phyloP scores from a whole-genome alignment of 2,329 filamentous ascomycete species.

The Fusarium sp. region DNA sequence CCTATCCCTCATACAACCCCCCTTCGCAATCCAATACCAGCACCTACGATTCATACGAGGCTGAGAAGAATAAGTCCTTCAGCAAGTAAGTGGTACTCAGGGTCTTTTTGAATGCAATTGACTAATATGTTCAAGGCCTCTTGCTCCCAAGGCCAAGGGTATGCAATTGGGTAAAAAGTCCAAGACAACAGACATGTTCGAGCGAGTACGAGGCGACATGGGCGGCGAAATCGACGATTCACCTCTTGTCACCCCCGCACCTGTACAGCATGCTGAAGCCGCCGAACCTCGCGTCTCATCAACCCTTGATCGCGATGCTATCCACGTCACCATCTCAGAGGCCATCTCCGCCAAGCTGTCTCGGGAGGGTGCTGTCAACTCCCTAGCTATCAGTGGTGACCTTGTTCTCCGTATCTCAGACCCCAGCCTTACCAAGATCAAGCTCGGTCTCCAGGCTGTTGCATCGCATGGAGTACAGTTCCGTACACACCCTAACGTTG shows the following conservation, averaged over 20 bases:
- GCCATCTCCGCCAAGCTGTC: conserved; percentile 90
- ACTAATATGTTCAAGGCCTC: conserved; percentile 56
- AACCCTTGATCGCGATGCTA: conserved; percentile 81
- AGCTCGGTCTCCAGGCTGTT: conserved; percentile 81
- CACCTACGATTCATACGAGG: conserved; percentile 93
- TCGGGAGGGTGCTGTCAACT: conserved; percentile 87
- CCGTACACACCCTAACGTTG: conserved; percentile 96
- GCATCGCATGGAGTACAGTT: conserved; percentile 89
- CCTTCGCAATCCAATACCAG: conserved; percentile 80
- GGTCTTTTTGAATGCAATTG: background rate
- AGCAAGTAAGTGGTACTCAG: conserved; percentile 71
- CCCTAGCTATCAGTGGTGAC: conserved; percentile 90
- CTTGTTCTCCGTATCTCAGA: conserved; percentile 92
- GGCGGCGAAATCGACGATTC: conserved; percentile 85
- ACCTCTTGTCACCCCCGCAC: conserved; percentile 74
- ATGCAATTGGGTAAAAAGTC: conserved; percentile 99
- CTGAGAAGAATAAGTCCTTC: conserved; percentile 94
- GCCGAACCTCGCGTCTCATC: conserved; percentile 70
- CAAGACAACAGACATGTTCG: conserved; percentile 97
- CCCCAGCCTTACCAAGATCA: conserved; percentile 89
- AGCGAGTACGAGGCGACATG: conserved; percentile 91
- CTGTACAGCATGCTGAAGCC: conserved; percentile 63
- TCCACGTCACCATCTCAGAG: conserved; percentile 90
- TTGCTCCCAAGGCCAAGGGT: conserved; percentile 89
- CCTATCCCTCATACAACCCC: conserved; percentile 90